Evolutionary conservation across 495 filamentous ascomycete genomes (phyloP), one percentile per base, ranked within the genome.

Genomic region (Penicillium riverlandense): DNA sequence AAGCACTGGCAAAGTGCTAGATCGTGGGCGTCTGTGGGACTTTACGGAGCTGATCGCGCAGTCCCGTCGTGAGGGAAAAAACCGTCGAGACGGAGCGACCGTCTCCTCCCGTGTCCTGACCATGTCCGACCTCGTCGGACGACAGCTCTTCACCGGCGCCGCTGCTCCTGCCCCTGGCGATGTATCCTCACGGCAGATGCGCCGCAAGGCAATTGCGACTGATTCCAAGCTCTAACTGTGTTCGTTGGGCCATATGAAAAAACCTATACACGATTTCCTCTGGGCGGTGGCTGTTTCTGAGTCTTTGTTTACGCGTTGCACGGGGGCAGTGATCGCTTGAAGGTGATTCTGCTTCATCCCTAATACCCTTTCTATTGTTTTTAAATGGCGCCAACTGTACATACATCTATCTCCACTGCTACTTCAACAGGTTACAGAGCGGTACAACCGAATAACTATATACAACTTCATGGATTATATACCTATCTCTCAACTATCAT

Each of bases 41-140:
- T 95, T 95, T 51, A 88, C 84, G 6, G 90, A 95, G 62, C 75
- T 78, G 53, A 96, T 98, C 38, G 86, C 88, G 7, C 75, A 80
- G 38, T 85, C 79, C 32, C 65, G 92, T 46, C 74, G 90, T 31
- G 92, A 96, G 69, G 92, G 70, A 6, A 97, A 96, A 78, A 96
- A 96, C 64, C 66, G 92, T 11, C 75, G 92, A 22, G 92, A 98
- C 62, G 90, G 90, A 11, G 85, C 85, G 1, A 95, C 90, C 1
- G 90, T 98, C 13, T 83, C 80, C 39, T 87, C 78, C 0, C 71
- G 92, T n/a, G 90, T 98, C 1, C 55, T 98, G 27, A 61, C 61
- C 38, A 74, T 95, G 51, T 82, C 83, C n/a, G 86, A 90, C 43
- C 37, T 54, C 7, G 71, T 83, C 29, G 79, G 79, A 0, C 62